Conservation (phyloP, 2,329 filamentous ascomycete genomes). For the Aspergillus fischeri region DNA sequence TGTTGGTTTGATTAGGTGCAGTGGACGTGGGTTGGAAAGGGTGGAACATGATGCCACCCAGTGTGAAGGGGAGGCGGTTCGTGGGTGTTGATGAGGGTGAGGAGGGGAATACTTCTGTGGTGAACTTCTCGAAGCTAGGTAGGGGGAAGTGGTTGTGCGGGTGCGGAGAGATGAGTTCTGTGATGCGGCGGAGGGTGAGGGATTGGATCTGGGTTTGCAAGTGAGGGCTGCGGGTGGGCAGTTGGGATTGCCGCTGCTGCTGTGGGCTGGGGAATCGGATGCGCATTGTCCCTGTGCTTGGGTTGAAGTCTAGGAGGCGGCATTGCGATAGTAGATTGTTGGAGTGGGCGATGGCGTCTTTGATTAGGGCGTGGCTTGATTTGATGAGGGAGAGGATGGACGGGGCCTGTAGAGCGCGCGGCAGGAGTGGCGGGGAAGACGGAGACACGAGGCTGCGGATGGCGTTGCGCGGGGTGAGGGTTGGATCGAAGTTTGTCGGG, state of each 20-base stretch:
- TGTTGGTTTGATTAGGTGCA: not conserved
- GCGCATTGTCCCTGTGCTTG: conserved; percentile 31
- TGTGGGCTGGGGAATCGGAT: conserved; percentile 23
- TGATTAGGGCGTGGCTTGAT: conserved; percentile 46
- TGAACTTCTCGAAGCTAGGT: conserved; percentile 39
- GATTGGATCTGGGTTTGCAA: conserved; percentile 31
- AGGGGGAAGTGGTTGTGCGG: conserved; percentile 40
- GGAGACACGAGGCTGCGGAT: conserved; percentile 63
- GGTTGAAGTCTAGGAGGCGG: conserved; percentile 27
- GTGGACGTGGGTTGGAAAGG: conserved; percentile 25
- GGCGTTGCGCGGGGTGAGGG: conserved; percentile 75
- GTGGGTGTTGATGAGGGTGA: not conserved
- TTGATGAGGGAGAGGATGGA: conserved; percentile 60
- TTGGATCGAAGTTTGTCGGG: conserved; percentile 71
- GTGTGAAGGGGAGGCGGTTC: conserved; percentile 40
- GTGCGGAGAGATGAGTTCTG: conserved; percentile 47
- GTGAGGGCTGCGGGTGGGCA: not conserved
- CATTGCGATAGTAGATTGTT: conserved; percentile 47
- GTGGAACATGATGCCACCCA: conserved; percentile 48
- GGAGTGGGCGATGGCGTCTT: conserved; percentile 50
- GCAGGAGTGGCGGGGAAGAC: conserved; percentile 56
- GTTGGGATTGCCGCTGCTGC: conserved; percentile 2
- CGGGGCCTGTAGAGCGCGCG: conserved; percentile 63
- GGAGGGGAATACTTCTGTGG: conserved; percentile 39
- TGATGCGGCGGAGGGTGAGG: conserved; percentile 45